Base-by-base conservation (phyloP, 371 early-diverging fungal genomes). In the Lichtheimia corymbifera region DNA sequence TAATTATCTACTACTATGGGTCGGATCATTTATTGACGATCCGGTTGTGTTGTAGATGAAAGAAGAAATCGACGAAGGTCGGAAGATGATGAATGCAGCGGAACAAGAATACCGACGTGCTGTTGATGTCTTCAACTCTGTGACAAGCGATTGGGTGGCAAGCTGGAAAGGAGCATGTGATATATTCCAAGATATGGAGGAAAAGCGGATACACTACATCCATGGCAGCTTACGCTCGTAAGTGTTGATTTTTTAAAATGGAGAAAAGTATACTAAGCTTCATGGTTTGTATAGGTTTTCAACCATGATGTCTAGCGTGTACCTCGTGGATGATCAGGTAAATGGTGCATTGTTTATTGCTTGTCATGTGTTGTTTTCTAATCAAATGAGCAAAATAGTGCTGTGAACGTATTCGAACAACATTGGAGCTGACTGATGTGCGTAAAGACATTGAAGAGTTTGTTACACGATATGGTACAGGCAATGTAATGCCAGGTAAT, bases 271-370 rank as follows among this genome's bases (percentile, higher is more conserved):
- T 44, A 15, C 53, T 14, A 49, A 12, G 11, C 44, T 12, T 13
- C 15, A n/a, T 52, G n/a, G 7, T 25, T 12, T 53, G 9, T 43
- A 42, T 62, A 77, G 78, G 35, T 80, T 73, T 66, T 64, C 80
- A 6, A 80, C 69, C 59, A 72, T 80, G 64, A 70, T 77, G 68
- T 77, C 80, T 6, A 77, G 67, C 53, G 74, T 72, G 25, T 77
- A 68, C 50, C 67, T 68, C 42, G 67, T 75, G 28, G 77, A 80
- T 66, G 80, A 80, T 43, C 73, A 75, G 66, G 79, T 74, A 73
- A 51, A 22, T 52, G 18, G 22, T 27, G 20, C 24, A 44, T 22
- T 7, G 14, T 13, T 24, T 41, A 49, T 49, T 52, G 12, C 11
- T 64, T 40, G 24, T 49, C 15, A 30, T 24, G 58, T 58, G 22